Percentiles rank a stretch among this genome's conserved stretches.
phyloP scores from a whole-genome alignment of 176 grass and related monocot species.

The Microstegium vimineum region DNA sequence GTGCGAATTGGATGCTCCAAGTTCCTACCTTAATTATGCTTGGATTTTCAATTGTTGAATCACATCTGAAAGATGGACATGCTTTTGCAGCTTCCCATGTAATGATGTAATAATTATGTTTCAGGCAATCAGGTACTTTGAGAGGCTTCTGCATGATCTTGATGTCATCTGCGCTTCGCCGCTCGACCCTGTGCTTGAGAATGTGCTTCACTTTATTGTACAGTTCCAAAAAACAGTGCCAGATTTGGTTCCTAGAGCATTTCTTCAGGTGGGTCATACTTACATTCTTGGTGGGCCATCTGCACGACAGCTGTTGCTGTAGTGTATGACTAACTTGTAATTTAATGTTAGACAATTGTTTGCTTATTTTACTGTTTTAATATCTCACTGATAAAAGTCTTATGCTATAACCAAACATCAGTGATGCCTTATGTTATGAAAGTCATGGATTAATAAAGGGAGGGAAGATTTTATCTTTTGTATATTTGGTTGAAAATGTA shows the following conservation, averaged over 20 bases:
- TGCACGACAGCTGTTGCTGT: neutral
- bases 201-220: constrained; percentile 72
- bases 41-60: neutral
- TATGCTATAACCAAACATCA: neutral
- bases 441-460: neutral
- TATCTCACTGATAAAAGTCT: neutral
- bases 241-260: constrained; percentile 84
- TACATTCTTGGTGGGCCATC: neutral
- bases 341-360: neutral
- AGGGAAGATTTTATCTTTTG: neutral
- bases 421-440: neutral
- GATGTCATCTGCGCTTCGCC: constrained; percentile 72
- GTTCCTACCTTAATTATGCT: neutral
- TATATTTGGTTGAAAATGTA: neutral
- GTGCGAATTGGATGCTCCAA: constrained; percentile 9
- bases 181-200: constrained; percentile 60
- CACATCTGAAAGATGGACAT: constrained; percentile 15
- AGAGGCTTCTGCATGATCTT: constrained; percentile 91
- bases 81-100: constrained; percentile 15
- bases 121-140: constrained; percentile 82
- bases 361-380: neutral
- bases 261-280: constrained; percentile 68
- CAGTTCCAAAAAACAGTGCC: constrained; percentile 86
- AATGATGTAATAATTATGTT: constrained; percentile 27
- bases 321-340: neutral